Evolutionary conservation across 1,139 yeast species (phyloP).

Genomic region (Tardiomyces depauwii): DNA sequence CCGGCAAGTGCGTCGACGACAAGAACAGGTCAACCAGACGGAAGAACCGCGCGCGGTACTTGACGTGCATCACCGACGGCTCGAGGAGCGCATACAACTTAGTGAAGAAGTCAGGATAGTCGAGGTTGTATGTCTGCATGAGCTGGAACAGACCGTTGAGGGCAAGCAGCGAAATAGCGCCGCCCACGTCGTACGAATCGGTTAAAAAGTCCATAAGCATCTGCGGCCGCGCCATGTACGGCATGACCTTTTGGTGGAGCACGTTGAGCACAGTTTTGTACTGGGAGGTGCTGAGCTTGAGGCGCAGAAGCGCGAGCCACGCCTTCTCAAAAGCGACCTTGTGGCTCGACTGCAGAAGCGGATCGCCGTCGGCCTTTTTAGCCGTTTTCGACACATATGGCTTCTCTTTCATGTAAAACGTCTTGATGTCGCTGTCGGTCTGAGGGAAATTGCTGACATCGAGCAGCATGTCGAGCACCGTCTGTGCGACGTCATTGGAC

Average conservation of each 20-base stretch:
- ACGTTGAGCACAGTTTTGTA: constrained; percentile 59
- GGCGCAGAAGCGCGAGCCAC: constrained; percentile 45
- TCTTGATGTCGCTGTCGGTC: too few relatives aligned
- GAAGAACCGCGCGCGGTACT: constrained; percentile 78
- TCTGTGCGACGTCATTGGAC: too few relatives aligned
- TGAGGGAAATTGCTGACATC: too few relatives aligned
- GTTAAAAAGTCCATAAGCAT: constrained; percentile 87
- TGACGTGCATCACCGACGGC: constrained; percentile 65
- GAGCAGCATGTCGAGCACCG: too few relatives aligned
- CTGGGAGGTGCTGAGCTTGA: constrained; percentile 39
- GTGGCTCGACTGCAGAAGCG: constrained; percentile 2
- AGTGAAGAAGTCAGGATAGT: constrained; percentile 81
- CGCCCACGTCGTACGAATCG: constrained; percentile 61
- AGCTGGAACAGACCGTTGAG: constrained; percentile 80
- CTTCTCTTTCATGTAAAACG: too few relatives aligned
- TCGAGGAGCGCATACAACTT: constrained; percentile 68
- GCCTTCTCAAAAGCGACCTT: constrained; percentile 51
- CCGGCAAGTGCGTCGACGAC: constrained; percentile 80
- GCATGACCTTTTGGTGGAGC: constrained; percentile 76
- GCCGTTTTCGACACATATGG: not conserved
- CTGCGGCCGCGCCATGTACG: constrained; percentile 70
- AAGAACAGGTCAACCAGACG: constrained; percentile 78
- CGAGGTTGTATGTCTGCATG: constrained; percentile 74
- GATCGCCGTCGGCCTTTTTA: not conserved
- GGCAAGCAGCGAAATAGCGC: constrained; percentile 66